A percentile compares a stretch with the other conserved stretches of the same genome.
Conservation (phyloP, 2,329 filamentous ascomycete species). For the Fusarium zealandicum region DNA sequence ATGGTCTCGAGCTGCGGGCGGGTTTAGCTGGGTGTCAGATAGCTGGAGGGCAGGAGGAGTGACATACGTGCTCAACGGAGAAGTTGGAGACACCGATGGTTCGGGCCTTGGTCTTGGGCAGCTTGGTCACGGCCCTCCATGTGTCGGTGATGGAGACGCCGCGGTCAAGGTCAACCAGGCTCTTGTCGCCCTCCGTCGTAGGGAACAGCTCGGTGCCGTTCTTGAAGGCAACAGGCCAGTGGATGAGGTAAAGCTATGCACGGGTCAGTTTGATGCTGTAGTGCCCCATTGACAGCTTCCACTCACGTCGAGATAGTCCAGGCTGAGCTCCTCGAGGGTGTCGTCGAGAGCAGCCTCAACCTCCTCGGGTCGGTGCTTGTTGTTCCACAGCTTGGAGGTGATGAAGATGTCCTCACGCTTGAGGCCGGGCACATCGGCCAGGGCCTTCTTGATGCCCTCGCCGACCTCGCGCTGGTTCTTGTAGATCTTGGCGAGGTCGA, state of each 20-base stretch:
- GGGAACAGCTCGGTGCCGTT: slow-evolving; percentile 55
- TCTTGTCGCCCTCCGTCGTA: slow-evolving; percentile 45
- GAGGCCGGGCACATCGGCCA: slow-evolving; percentile 57
- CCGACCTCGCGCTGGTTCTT: slow-evolving; percentile 70
- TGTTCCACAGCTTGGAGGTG: slow-evolving; percentile 73
- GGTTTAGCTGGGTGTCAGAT: slow-evolving; percentile 5
- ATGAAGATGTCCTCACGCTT: slow-evolving; percentile 65
- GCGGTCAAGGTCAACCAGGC: slow-evolving; percentile 53
- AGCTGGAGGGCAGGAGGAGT: not conserved
- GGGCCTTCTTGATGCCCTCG: slow-evolving; percentile 58
- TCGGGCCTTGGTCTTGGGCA: slow-evolving; percentile 66
- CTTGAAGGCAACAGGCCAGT: slow-evolving; percentile 64
- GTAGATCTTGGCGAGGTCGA: slow-evolving; percentile 63
- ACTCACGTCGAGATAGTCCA: slow-evolving; percentile 64
- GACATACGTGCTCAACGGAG: slow-evolving; percentile 59
- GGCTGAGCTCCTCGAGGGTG: slow-evolving; percentile 61
- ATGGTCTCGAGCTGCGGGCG: slow-evolving; percentile 57
- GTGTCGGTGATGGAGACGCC: slow-evolving; percentile 52
- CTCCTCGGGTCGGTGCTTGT: slow-evolving; percentile 65
- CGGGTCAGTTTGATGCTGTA: not conserved
- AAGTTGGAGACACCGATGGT: slow-evolving; percentile 80
- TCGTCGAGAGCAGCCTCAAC: slow-evolving; percentile 64
- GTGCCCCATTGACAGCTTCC: not conserved
- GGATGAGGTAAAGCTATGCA: slow-evolving; percentile 63
- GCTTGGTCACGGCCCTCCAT: slow-evolving; percentile 61